A percentile compares a stretch with the other conserved stretches of the same genome.
Evolutionary conservation across 345 rosid genomes (phyloP).

Genomic region (Linum trigynum): DNA sequence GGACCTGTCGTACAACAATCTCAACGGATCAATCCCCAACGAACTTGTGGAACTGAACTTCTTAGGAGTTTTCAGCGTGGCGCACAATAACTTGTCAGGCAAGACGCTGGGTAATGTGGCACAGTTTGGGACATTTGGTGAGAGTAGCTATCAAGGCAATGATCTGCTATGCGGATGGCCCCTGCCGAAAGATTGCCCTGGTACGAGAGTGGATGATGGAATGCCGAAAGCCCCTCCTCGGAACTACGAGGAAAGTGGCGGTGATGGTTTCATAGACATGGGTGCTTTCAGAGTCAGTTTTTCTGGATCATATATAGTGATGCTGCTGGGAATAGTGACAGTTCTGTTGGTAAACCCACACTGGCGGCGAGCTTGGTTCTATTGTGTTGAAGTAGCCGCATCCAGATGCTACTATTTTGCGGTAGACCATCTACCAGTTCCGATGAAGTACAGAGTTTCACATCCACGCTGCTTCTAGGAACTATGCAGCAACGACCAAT

Average conservation of each 20-base stretch:
- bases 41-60: neutral
- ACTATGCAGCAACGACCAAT: no score
- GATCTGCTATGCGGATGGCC: neutral
- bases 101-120: neutral
- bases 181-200: neutral
- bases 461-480: neutral
- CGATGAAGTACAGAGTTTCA: neutral
- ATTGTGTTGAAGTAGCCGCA: neutral
- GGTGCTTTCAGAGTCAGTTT: neutral
- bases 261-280: neutral
- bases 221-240: neutral
- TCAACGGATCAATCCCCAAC: neutral
- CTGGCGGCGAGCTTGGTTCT: neutral
- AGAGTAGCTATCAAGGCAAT: neutral
- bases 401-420: neutral
- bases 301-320: neutral
- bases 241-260: neutral
- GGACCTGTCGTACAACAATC: conserved; percentile 4
- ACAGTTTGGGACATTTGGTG: conserved; percentile 1
- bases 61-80: neutral
- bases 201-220: no score
- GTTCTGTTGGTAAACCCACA: neutral
- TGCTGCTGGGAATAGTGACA: neutral
- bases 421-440: neutral
- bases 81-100: neutral